phyloP scores from a whole-genome alignment of 441 rosid genomes.

The Mallotus japonicus region DNA sequence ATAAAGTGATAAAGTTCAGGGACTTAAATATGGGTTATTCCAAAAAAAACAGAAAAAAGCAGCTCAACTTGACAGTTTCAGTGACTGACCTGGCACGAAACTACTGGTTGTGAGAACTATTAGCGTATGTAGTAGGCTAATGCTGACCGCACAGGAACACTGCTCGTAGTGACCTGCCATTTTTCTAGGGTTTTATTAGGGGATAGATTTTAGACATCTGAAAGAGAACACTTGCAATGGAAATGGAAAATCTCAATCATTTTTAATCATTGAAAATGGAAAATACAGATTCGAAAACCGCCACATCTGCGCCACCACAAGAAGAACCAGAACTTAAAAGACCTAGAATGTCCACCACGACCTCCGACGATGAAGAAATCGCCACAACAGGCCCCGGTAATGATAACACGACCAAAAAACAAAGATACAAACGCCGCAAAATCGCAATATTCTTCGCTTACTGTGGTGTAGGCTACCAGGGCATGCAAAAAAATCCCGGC shows the following conservation, averaged over 20 bases:
- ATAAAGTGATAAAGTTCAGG: too few relatives aligned
- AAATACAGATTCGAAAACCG: constrained; percentile 28
- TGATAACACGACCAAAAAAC: constrained; percentile 29
- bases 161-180: too few relatives aligned
- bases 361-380: constrained; percentile 40
- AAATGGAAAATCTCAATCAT: constrained; percentile 14
- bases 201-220: not conserved
- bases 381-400: constrained; percentile 30
- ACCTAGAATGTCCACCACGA: constrained; percentile 53
- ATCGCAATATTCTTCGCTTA: constrained; percentile 85
- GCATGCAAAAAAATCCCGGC: constrained; percentile 95
- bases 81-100: too few relatives aligned
- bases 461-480: constrained; percentile 96
- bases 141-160: not conserved
- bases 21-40: too few relatives aligned
- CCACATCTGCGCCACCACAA: constrained; percentile 33
- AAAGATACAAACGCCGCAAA: constrained; percentile 75
- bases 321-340: constrained; percentile 59
- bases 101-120: not conserved
- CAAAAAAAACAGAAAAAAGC: too few relatives aligned
- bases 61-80: too few relatives aligned
- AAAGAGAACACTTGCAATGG: not conserved
- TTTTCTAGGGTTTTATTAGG: constrained; percentile 19
- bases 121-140: not conserved
- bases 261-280: constrained; percentile 29